A percentile compares a stretch with the other conserved stretches of the same genome.
Evolutionary conservation across 2,329 filamentous ascomycete genomes (phyloP).

Genomic region (Penicillium sp.): DNA sequence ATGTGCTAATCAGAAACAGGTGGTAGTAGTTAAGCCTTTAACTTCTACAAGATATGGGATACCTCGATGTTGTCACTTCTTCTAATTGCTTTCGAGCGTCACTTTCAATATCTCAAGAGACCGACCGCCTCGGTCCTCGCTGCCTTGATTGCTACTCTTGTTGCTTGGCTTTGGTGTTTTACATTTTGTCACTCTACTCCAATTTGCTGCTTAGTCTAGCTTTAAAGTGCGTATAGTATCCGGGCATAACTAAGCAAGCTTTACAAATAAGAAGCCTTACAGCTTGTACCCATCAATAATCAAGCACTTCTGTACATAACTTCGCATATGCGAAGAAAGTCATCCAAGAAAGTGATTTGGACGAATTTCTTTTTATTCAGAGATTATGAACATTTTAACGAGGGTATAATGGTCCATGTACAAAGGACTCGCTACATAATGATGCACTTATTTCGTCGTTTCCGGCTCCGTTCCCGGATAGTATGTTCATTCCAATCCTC

Average conservation of each 20-base stretch:
- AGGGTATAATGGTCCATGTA: conserved; percentile 19
- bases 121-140: neutral
- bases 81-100: neutral
- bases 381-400: conserved; percentile 8
- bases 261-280: too few species aligned
- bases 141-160: neutral
- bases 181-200: neutral
- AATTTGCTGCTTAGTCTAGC: neutral
- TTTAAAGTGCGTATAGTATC: too few species aligned
- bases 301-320: too few species aligned
- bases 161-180: neutral
- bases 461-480: conserved; percentile 40
- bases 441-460: conserved; percentile 39
- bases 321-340: too few species aligned
- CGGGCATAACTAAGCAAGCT: too few species aligned
- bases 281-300: too few species aligned
- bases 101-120: neutral
- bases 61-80: neutral
- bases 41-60: neutral
- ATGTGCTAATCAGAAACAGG: neutral
- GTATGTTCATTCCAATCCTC: conserved; percentile 46
- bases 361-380: neutral
- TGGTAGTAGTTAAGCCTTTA: neutral
- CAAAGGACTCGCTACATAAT: conserved; percentile 38
- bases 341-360: conserved; percentile 8